Conservation (phyloP, 805 yeast genomes). For the Metschnikowia bowlesiae region DNA sequence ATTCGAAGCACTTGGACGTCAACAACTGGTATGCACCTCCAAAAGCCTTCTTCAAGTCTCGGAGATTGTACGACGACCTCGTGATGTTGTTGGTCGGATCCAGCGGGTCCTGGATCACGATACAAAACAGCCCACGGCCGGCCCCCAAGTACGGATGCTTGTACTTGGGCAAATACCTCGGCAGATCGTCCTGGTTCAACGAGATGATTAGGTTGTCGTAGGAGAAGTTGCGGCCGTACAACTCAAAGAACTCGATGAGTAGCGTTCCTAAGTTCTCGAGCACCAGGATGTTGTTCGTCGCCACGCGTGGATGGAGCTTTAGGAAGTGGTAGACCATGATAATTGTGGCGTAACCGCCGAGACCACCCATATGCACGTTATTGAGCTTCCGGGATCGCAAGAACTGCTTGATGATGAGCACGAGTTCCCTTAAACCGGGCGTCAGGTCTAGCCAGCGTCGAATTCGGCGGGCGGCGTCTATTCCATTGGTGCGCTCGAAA, state of each 20-base stretch:
- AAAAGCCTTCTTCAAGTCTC: constrained; percentile 79
- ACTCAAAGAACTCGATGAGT: constrained; percentile 85
- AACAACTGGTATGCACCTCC: constrained; percentile 81
- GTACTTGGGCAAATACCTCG: constrained; percentile 60
- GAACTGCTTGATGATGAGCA: constrained; percentile 79
- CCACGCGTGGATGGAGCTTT: constrained; percentile 70
- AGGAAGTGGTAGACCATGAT: constrained; percentile 79
- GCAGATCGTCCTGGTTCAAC: constrained; percentile 49
- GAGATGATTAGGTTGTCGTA: constrained; percentile 75
- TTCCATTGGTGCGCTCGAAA: constrained; percentile 78
- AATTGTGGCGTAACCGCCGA: constrained; percentile 92
- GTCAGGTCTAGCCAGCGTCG: constrained; percentile 66
- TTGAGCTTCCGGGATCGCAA: constrained; percentile 71
- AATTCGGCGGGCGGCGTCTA: constrained; percentile 76
- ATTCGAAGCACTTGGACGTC: constrained; percentile 68
- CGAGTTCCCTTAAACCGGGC: constrained; percentile 80
- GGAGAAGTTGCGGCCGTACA: constrained; percentile 86
- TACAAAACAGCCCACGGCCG: constrained; percentile 50
- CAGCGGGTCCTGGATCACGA: constrained; percentile 86
- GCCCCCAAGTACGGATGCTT: constrained; percentile 48
- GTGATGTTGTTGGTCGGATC: constrained; percentile 81
- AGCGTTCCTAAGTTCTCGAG: constrained; percentile 78
- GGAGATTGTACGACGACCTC: constrained; percentile 75
- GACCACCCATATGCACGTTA: constrained; percentile 87
- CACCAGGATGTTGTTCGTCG: constrained; percentile 62